Conservation (phyloP, 306 rosid species). For the Argentina anserina region DNA sequence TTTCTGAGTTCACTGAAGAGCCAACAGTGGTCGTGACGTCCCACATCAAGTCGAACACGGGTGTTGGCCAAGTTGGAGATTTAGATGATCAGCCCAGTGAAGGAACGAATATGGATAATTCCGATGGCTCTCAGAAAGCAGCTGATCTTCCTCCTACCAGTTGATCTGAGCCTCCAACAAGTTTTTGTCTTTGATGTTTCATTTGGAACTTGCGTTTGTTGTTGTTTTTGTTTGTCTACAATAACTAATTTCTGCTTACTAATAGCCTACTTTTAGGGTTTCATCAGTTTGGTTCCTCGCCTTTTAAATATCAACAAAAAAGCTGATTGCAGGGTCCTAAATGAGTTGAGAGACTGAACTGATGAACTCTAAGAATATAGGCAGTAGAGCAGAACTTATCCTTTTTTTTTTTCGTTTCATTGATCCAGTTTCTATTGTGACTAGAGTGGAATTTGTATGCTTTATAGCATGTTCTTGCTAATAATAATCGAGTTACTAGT, state of each 20-base stretch:
- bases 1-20: not conserved
- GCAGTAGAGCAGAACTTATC: no score
- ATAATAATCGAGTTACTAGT: no score
- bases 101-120: not conserved
- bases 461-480: not conserved
- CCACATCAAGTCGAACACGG: not conserved
- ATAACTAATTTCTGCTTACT: no score
- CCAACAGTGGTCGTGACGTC: not conserved
- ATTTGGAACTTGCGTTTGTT: not conserved
- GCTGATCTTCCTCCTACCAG: not conserved
- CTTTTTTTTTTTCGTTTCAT: not conserved
- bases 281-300: no score
- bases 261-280: no score
- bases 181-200: not conserved
- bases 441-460: not conserved
- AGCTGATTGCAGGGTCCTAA: no score
- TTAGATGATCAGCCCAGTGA: not conserved
- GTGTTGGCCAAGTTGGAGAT: not conserved
- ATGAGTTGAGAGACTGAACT: no score
- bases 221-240: not conserved
- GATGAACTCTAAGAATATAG: no score
- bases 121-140: not conserved
- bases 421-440: not conserved
- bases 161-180: not conserved
- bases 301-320: no score